Base-by-base conservation (phyloP, 495 filamentous ascomycete genomes). In the Trichoderma erinaceum region DNA sequence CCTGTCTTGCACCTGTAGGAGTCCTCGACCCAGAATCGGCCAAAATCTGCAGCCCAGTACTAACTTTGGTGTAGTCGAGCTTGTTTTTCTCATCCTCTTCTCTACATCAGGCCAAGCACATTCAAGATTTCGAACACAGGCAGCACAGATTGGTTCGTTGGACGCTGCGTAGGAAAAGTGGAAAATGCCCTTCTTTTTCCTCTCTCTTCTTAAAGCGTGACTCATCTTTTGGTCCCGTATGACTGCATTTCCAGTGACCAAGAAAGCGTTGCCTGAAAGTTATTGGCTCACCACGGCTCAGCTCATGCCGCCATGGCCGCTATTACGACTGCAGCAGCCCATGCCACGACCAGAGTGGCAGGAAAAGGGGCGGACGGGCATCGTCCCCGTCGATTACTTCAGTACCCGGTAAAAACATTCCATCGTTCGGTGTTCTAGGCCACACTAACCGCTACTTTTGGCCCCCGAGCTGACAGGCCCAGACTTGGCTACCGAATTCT, bases 401-500 rank as follows among this genome's bases (percentile, higher is more conserved):
- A 29, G 29, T 29, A 52, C 15, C n/a, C 2, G 16, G 48, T 23
- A 29, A 21, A 25, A 0, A 25, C 56, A 61, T 61, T 61, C 56
- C 56, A 27, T 27, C 56, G 23, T 25, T 61, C 6, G 48, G 5
- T 23, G 18, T 52, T n/a, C 48, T n/a, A 52, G 48, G 48, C 8
- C 48, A n/a, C 18, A 21, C 27, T 38, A 38, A 38, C 35, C 35
- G 35, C 35, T 38, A 38, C 16, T 61, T 61, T 29, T 61, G 56
- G 56, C 56, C 56, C 56, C 56, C 56, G 56, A 61, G 56, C 56
- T 61, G 56, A 61, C 56, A 61, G 1, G 56, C 7, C 56, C 15
- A 21, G 13, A 61, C 23, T 25, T 61, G 56, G 56, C n/a, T 61
- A 13, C 56, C 56, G 56, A 61, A 3, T 18, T 7, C 48, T 52